Conservation (phyloP, 169 alveolate species). For the Theileria orientalis region DNA sequence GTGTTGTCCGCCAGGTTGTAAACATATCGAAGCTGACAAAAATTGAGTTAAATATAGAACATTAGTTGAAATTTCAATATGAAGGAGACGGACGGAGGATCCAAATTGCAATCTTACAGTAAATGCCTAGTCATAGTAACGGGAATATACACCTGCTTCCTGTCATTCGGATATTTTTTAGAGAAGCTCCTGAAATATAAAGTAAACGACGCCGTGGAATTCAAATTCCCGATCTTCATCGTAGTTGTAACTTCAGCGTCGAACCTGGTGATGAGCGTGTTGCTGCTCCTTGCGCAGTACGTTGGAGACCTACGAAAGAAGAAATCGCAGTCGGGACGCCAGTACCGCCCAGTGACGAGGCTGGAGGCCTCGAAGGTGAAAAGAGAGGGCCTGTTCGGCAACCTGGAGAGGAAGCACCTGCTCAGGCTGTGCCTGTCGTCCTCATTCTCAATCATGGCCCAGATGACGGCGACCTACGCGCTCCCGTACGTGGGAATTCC, state of each 20-base stretch:
- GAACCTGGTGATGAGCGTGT: constrained; percentile 20
- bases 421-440: constrained; percentile 71
- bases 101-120: no score
- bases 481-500: constrained; percentile 84
- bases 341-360: neutral
- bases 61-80: no score
- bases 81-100: no score
- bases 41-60: no score
- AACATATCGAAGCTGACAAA: no score
- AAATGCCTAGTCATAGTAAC: neutral
- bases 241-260: constrained; percentile 17
- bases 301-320: neutral
- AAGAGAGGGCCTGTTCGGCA: neutral
- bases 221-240: constrained; percentile 13
- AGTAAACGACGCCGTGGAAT: neutral
- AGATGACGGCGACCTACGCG: constrained; percentile 81
- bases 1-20: no score
- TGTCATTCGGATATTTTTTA: constrained; percentile 72
- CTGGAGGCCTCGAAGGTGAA: constrained; percentile 3
- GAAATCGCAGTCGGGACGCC: neutral
- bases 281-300: constrained; percentile 27
- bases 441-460: constrained; percentile 75
- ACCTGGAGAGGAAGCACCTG: constrained; percentile 10
- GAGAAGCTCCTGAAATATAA: constrained; percentile 57
- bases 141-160: constrained; percentile 67